phyloP scores from a whole-genome alignment of 139 green algal species.

The Coelastrella sp. region DNA sequence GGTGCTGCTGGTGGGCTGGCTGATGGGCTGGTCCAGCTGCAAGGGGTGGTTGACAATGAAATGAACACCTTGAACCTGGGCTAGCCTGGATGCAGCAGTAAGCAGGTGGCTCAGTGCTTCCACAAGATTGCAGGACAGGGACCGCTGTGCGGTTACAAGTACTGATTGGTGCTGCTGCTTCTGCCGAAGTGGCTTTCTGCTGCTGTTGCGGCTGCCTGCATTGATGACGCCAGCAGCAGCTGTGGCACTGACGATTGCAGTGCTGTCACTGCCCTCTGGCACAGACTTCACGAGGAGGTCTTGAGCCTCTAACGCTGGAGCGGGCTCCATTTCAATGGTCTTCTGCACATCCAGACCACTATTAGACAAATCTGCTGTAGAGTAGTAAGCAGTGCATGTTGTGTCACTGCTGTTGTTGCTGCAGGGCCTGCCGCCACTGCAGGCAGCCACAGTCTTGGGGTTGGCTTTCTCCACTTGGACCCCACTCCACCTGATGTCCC shows the following conservation, averaged over 20 bases:
- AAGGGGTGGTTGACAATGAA: slow-evolving; percentile 32
- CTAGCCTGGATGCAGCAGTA: slow-evolving; percentile 14
- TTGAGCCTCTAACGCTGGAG: neutral
- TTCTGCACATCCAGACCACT: neutral
- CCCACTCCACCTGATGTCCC: slow-evolving; percentile 30
- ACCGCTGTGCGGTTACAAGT: neutral
- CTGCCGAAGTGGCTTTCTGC: no score
- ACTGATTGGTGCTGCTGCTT: neutral
- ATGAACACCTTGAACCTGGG: slow-evolving; percentile 4
- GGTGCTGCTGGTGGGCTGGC: slow-evolving; percentile 8
- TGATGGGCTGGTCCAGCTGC: neutral
- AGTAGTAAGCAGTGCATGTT: slow-evolving; percentile 11
- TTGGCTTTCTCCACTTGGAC: neutral
- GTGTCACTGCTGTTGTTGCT: slow-evolving; percentile 1
- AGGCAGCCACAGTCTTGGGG: neutral
- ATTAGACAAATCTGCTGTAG: neutral
- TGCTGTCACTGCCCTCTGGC: neutral
- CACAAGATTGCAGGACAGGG: slow-evolving; percentile 22
- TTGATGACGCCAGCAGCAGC: neutral
- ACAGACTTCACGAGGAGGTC: neutral
- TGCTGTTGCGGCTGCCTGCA: neutral
- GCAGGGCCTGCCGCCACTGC: neutral
- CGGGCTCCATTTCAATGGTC: slow-evolving; percentile 27
- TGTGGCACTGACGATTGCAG: neutral
- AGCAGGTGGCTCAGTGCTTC: slow-evolving; percentile 21